Evolutionary conservation across 805 yeast species (phyloP).

Genomic region (Myxozyma mucilagina): DNA sequence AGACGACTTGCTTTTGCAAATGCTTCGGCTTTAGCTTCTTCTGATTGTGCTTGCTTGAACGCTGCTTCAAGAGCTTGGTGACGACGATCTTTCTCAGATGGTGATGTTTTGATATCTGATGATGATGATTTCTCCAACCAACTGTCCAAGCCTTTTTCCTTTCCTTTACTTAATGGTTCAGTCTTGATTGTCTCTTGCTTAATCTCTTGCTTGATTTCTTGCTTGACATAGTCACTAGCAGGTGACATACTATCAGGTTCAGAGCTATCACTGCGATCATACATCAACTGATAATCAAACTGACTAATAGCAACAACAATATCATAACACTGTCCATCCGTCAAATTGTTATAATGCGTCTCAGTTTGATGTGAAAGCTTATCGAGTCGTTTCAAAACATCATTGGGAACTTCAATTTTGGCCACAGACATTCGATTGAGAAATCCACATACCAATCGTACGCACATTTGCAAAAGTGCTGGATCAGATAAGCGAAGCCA

Average conservation of each 20-base stretch:
- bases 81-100: not conserved
- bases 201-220: not conserved
- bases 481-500: constrained; percentile 85
- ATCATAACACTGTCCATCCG: constrained; percentile 63
- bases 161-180: not conserved
- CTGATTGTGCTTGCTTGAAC: constrained; percentile 9
- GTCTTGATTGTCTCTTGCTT: not conserved
- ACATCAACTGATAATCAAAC: not conserved
- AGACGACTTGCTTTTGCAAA: constrained; percentile 11
- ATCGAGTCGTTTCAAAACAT: constrained; percentile 54
- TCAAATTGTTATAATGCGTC: constrained; percentile 67
- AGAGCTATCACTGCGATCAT: not conserved
- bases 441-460: constrained; percentile 63
- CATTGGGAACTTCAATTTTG: constrained; percentile 52
- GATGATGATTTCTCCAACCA: constrained; percentile 16
- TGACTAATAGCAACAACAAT: constrained; percentile 45
- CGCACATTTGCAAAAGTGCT: constrained; percentile 71
- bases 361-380: constrained; percentile 45
- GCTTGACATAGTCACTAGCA: not conserved
- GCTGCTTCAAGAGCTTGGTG: constrained; percentile 3
- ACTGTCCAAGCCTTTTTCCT: constrained; percentile 9
- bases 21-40: constrained; percentile 4
- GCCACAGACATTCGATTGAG: constrained; percentile 64
- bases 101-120: constrained; percentile 20
- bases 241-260: not conserved